Conservation (phyloP, 352 stramenopile genomes). For the Pythium rhizo-oryzae region DNA sequence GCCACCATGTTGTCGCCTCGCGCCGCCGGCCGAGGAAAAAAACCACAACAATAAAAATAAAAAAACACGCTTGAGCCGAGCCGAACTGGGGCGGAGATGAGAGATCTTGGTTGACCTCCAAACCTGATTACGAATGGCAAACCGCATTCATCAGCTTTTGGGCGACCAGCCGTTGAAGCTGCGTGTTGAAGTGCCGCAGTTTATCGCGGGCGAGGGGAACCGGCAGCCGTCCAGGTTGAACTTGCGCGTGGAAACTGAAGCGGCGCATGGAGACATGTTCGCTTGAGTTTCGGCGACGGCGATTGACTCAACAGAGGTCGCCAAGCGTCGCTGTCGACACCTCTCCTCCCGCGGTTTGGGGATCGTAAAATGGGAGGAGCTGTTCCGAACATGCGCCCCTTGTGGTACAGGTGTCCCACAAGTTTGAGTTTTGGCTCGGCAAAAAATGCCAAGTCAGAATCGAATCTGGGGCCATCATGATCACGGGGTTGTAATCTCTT, state of each 20-base stretch:
- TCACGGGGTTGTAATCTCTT: too few relatives aligned
- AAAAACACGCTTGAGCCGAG: not conserved
- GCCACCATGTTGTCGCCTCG: not conserved
- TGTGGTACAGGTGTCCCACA: too few relatives aligned
- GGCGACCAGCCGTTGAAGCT: not conserved
- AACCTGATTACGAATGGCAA: not conserved
- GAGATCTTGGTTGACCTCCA: not conserved
- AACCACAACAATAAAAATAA: not conserved
- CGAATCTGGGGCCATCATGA: too few relatives aligned
- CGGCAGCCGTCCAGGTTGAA: not conserved
- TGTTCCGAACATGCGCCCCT: too few relatives aligned
- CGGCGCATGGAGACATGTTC: not conserved
- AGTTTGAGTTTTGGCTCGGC: too few relatives aligned
- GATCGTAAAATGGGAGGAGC: too few relatives aligned
- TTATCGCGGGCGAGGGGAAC: constrained; percentile 2
- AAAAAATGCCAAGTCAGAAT: too few relatives aligned
- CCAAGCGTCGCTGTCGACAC: too few relatives aligned
- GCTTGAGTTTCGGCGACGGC: too few relatives aligned
- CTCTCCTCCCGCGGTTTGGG: too few relatives aligned
- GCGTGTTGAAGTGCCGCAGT: constrained; percentile 1
- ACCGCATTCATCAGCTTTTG: not conserved
- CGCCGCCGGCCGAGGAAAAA: not conserved
- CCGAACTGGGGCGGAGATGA: not conserved
- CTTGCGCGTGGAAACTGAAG: constrained; percentile 2
- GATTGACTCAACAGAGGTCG: too few relatives aligned